phyloP scores from a whole-genome alignment of 768 basidiomycete genomes.

The Serendipita indica region DNA sequence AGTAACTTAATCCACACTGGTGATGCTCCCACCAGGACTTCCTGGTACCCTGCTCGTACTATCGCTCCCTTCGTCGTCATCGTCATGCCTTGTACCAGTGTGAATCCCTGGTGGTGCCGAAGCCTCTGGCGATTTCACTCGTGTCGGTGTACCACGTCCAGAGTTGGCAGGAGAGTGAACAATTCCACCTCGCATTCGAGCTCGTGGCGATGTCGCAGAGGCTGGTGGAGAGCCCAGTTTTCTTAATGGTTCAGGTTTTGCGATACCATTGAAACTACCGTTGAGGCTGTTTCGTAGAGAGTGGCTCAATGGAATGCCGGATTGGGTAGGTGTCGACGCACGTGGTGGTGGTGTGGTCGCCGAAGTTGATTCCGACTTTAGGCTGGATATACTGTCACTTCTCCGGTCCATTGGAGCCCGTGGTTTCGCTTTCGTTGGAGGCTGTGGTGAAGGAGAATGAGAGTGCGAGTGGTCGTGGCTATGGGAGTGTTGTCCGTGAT shows the following conservation, averaged over 20 bases:
- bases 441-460: not conserved
- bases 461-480: conserved; percentile 12
- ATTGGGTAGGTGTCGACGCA: conserved; percentile 1
- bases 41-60: not conserved
- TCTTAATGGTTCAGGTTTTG: not conserved
- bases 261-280: not conserved
- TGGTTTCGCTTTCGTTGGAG: not conserved
- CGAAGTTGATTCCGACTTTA: not conserved
- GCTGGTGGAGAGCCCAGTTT: not conserved
- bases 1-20: conserved; percentile 6
- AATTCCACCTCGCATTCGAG: not conserved
- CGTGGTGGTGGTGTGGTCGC: not conserved
- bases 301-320: not conserved
- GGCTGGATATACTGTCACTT: conserved; percentile 4
- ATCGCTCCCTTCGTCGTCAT: not conserved
- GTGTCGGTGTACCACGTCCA: not conserved
- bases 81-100: not conserved
- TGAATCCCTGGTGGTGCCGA: not conserved
- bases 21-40: not conserved
- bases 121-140: conserved; percentile 5
- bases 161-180: not conserved
- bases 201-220: not conserved
- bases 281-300: not conserved
- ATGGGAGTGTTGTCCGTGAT: conserved; percentile 13
- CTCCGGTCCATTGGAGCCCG: not conserved